Percentiles rank a stretch among this genome's conserved stretches.
Conservation (phyloP, 1,284 basidiomycete species). For the Neolentinus lepideus region DNA sequence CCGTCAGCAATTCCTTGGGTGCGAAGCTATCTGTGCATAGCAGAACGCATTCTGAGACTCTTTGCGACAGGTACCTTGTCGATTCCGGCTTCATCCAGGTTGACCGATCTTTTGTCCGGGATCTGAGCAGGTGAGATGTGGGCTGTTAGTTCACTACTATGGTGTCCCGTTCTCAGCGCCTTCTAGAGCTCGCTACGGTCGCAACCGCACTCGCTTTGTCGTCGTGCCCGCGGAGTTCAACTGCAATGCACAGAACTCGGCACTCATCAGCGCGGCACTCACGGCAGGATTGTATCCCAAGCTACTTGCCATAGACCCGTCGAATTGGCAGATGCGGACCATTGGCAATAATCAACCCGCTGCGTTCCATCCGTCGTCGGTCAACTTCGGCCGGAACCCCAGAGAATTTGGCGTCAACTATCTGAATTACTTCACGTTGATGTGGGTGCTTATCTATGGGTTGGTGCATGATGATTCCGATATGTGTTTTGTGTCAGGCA, state of each 20-base stretch:
- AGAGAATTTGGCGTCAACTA: slow-evolving; percentile 71
- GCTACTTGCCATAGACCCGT: slow-evolving; percentile 66
- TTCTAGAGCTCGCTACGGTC: slow-evolving; percentile 65
- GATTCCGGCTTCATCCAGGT: slow-evolving; percentile 84
- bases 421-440: slow-evolving; percentile 85
- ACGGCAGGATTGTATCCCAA: slow-evolving; percentile 92
- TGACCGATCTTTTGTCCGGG: slow-evolving; percentile 57
- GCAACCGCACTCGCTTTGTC: slow-evolving; percentile 74
- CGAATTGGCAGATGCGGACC: slow-evolving; percentile 62
- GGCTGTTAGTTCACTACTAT: neutral
- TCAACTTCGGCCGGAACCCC: slow-evolving; percentile 73
- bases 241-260: slow-evolving; percentile 55
- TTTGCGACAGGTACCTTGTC: slow-evolving; percentile 58
- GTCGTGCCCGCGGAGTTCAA: slow-evolving; percentile 69
- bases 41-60: neutral
- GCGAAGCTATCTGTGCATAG: slow-evolving; percentile 11
- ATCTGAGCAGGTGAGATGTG: slow-evolving; percentile 57
- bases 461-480: slow-evolving; percentile 12
- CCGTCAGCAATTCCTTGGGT: slow-evolving; percentile 89
- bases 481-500: slow-evolving; percentile 52
- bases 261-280: slow-evolving; percentile 78
- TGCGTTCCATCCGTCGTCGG: slow-evolving; percentile 88
- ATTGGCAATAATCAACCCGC: slow-evolving; percentile 83
- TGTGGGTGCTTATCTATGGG: slow-evolving; percentile 43
- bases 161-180: neutral